Conservation (phyloP, 306 rosid species). For the Aeschynomene evenia region DNA sequence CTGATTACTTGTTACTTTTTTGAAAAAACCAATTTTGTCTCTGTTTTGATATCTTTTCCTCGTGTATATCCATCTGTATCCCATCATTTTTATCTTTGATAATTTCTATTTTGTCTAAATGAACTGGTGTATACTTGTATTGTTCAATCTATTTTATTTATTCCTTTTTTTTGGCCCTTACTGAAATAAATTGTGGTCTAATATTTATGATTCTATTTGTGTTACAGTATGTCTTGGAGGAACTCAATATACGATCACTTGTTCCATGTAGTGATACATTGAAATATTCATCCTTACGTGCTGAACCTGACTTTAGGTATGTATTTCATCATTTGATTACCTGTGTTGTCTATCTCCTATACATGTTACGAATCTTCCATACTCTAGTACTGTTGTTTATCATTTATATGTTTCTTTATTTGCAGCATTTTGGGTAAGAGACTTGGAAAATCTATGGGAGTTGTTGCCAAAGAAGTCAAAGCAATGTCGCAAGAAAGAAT, state of each 20-base stretch:
- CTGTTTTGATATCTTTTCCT: slow-evolving; percentile 2
- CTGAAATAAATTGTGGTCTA: slow-evolving; percentile 11
- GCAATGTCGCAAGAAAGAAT: slow-evolving; percentile 85
- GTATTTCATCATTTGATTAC: slow-evolving; percentile 16
- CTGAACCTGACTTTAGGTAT: slow-evolving; percentile 95
- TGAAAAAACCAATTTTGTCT: neutral
- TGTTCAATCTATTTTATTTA: neutral
- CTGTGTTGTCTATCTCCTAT: neutral
- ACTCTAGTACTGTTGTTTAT: neutral
- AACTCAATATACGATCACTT: slow-evolving; percentile 82
- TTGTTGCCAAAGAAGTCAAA: slow-evolving; percentile 79
- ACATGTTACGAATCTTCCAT: slow-evolving; percentile 11
- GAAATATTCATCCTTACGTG: slow-evolving; percentile 83
- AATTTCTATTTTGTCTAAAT: neutral
- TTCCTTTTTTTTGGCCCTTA: neutral
- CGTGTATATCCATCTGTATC: neutral
- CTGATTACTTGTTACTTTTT: neutral
- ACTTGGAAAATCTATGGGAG: slow-evolving; percentile 86
- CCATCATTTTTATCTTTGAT: neutral
- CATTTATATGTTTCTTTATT: neutral
- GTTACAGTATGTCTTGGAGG: slow-evolving; percentile 83
- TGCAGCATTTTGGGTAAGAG: slow-evolving; percentile 82
- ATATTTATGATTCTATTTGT: slow-evolving; percentile 31
- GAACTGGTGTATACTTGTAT: neutral
- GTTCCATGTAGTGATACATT: slow-evolving; percentile 81